These are phyloP conservation scores for Polygonum maritimum DNA, from an alignment of 148 eudicot genomes.

Conservation along the genomic window DNA sequence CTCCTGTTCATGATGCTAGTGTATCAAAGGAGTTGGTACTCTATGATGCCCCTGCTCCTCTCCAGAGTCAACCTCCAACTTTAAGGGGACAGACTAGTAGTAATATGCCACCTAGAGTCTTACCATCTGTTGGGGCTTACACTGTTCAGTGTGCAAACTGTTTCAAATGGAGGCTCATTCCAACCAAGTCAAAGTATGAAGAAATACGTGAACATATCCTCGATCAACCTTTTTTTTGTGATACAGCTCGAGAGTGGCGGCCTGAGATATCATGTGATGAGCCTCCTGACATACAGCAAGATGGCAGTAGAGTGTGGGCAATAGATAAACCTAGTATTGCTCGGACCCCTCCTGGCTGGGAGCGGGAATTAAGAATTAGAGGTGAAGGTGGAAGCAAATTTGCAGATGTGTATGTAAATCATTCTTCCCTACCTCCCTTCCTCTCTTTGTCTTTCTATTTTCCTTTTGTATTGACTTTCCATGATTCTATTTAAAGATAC, in stretches of 20 bases:
- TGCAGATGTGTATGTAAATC: constrained; percentile 81
- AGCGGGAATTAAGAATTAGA: constrained; percentile 67
- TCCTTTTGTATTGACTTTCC: neutral
- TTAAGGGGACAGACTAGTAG: constrained; percentile 3
- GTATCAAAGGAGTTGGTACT: constrained; percentile 51
- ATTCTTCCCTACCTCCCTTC: neutral
- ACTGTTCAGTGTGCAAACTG: constrained; percentile 87
- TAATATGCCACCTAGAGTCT: constrained; percentile 19
- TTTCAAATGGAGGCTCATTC: constrained; percentile 90
- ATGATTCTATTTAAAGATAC: neutral
- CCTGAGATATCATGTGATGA: constrained; percentile 64
- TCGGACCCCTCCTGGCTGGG: constrained; percentile 89
- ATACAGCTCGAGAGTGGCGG: constrained; percentile 70
- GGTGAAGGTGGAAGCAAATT: constrained; percentile 75
- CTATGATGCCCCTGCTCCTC: constrained; percentile 48
- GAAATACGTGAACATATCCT: constrained; percentile 75
- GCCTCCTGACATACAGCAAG: constrained; percentile 65
- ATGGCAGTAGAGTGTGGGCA: constrained; percentile 89
- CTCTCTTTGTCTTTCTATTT: neutral
- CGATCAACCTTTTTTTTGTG: constrained; percentile 64
- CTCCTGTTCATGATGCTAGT: constrained; percentile 15
- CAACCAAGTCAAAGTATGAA: constrained; percentile 82
- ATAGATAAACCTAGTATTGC: constrained; percentile 90
- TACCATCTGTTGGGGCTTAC: constrained; percentile 77
- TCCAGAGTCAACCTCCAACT: constrained; percentile 18